Evolutionary conservation across 345 rosid genomes (phyloP).

Genomic region (Eucalyptus regnans): DNA sequence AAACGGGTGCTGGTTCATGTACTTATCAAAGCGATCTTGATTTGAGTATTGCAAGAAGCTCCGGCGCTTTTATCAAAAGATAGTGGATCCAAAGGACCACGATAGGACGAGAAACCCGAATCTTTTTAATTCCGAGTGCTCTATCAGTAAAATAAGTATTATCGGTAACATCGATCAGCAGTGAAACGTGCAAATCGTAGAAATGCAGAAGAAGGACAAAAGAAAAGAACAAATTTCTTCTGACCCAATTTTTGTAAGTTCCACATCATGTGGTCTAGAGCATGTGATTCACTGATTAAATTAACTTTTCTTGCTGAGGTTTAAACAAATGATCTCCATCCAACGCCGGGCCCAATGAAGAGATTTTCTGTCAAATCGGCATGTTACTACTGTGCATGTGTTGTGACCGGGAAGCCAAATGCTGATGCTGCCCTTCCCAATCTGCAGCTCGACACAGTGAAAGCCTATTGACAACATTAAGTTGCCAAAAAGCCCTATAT

Average conservation of each 20-base stretch:
- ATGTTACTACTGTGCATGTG: background rate
- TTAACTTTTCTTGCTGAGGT: background rate
- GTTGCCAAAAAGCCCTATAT: background rate
- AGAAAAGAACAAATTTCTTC: background rate
- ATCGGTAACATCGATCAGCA: background rate
- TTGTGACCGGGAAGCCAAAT: background rate
- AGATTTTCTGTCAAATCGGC: background rate
- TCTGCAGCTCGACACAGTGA: background rate
- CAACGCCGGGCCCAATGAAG: background rate
- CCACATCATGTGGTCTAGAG: background rate
- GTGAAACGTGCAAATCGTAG: background rate
- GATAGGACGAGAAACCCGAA: background rate
- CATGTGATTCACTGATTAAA: background rate
- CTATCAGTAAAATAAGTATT: background rate
- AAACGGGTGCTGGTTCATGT: background rate
- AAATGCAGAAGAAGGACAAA: background rate
- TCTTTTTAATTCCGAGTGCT: background rate
- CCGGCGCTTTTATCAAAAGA: background rate
- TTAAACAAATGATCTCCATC: background rate
- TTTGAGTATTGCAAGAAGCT: background rate
- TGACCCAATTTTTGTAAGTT: background rate
- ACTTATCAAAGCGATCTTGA: background rate
- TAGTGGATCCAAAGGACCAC: background rate
- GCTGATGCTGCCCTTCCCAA: background rate
- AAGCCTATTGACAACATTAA: background rate